Conservation (phyloP, 192 early-diverging fungal genomes). For the Coemansia guatemalensis region DNA sequence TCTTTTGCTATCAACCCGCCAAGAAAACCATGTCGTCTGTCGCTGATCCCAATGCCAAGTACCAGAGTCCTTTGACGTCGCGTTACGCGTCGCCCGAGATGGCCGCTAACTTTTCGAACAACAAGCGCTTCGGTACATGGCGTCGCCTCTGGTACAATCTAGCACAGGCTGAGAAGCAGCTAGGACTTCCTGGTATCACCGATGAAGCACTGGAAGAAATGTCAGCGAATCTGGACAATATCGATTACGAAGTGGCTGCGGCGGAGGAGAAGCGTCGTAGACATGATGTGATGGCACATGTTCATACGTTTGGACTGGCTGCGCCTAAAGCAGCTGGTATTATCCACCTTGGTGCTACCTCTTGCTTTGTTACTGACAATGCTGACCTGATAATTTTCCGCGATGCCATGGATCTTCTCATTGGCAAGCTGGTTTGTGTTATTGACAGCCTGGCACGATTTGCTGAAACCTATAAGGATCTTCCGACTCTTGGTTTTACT, state of each 20-base stretch:
- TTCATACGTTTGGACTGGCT: slow-evolving; percentile 89
- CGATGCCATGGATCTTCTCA: slow-evolving; percentile 89
- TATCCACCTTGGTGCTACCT: slow-evolving; percentile 97
- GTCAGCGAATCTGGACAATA: slow-evolving; percentile 80
- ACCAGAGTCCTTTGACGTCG: slow-evolving; percentile 94
- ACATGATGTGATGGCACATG: slow-evolving; percentile 99
- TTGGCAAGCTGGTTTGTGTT: slow-evolving; percentile 83
- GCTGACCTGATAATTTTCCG: slow-evolving; percentile 98
- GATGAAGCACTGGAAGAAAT: slow-evolving; percentile 86
- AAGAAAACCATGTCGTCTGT: slow-evolving; percentile 9
- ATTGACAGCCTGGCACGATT: slow-evolving; percentile 80
- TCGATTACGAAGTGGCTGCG: slow-evolving; percentile 87
- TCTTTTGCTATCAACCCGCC: background rate
- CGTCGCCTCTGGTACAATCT: slow-evolving; percentile 93
- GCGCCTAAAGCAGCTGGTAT: slow-evolving; percentile 87
- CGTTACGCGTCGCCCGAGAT: slow-evolving; percentile 97
- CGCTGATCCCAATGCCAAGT: slow-evolving; percentile 69
- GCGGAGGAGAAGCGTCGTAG: slow-evolving; percentile 90
- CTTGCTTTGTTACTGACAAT: slow-evolving; percentile 99
- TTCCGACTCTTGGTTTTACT: slow-evolving; percentile 97
- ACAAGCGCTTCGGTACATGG: slow-evolving; percentile 96
- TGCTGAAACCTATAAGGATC: slow-evolving; percentile 73
- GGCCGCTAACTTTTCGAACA: slow-evolving; percentile 93
- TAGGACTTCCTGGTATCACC: slow-evolving; percentile 87
- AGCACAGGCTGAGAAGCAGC: slow-evolving; percentile 88